Percentiles rank a stretch among this genome's conserved stretches.
Evolutionary conservation across 768 basidiomycete genomes (phyloP).

Genomic region (Scleroderma bovista): DNA sequence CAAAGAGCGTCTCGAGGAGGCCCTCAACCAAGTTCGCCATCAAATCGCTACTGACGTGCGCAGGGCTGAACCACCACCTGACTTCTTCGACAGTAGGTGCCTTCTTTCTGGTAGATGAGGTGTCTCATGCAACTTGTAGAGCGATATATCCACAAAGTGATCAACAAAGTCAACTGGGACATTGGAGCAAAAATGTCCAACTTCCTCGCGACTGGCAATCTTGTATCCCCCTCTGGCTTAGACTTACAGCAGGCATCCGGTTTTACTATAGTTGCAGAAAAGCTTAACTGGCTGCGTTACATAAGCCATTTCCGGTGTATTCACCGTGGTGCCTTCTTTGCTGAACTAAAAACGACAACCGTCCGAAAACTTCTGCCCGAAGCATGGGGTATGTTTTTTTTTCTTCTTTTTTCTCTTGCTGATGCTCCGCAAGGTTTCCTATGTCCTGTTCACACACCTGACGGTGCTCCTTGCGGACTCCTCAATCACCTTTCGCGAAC

Average conservation of each 20-base stretch:
- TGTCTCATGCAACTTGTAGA: constrained; percentile 38
- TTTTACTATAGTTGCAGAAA: constrained; percentile 99
- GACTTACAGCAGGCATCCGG: constrained; percentile 97
- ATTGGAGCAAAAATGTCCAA: constrained; percentile 86
- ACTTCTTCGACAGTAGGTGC: constrained; percentile 80
- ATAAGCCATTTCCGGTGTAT: constrained; percentile 98
- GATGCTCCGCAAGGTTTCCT: constrained; percentile 65
- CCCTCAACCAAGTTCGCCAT: constrained; percentile 63
- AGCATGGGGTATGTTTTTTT: constrained; percentile 83
- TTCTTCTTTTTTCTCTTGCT: constrained; percentile 6
- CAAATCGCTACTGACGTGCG: constrained; percentile 72
- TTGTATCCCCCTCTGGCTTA: constrained; percentile 90
- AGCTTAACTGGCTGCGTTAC: constrained; percentile 97
- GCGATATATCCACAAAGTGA: constrained; percentile 72
- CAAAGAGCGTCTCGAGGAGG: constrained; percentile 94
- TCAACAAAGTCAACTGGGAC: constrained; percentile 82
- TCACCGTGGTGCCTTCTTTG: constrained; percentile 98
- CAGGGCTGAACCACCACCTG: constrained; percentile 66
- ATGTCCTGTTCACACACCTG: constrained; percentile 98
- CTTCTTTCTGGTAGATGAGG: background rate
- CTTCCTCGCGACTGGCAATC: constrained; percentile 96
- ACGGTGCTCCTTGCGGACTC: constrained; percentile 95
- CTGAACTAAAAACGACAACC: constrained; percentile 95
- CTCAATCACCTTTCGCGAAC: constrained; percentile 94
- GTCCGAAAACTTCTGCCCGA: constrained; percentile 96